Evolutionary conservation across 2,329 filamentous ascomycete genomes (phyloP).

Genomic region (Tolypocladium guangdongense): DNA sequence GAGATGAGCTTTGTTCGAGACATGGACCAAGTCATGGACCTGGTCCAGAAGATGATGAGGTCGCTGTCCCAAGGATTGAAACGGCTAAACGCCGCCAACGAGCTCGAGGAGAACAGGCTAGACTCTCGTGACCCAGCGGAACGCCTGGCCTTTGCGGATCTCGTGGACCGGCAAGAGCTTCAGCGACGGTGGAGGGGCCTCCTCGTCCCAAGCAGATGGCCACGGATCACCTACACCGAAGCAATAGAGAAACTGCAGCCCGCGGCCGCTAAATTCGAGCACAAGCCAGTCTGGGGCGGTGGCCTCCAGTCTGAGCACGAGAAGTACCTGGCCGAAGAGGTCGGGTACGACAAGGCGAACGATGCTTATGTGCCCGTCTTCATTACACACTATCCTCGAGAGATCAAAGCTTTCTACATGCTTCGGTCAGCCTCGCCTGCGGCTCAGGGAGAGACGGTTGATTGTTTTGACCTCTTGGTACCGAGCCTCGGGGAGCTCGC

Average conservation of each 20-base stretch:
- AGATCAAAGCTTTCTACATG: slow-evolving; percentile 81
- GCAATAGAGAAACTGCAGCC: slow-evolving; percentile 60
- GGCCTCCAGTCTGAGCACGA: slow-evolving; percentile 90
- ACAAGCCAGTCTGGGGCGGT: slow-evolving; percentile 57
- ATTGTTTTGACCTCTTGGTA: slow-evolving; percentile 84
- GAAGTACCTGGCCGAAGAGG: slow-evolving; percentile 62
- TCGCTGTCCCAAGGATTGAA: slow-evolving; percentile 30
- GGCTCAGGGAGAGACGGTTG: slow-evolving; percentile 47
- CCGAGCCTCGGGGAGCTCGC: slow-evolving; percentile 79
- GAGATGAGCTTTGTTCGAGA: slow-evolving; percentile 71
- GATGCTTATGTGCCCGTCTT: slow-evolving; percentile 60
- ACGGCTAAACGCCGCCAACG: slow-evolving; percentile 29
- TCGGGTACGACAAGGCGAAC: slow-evolving; percentile 41
- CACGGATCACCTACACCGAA: slow-evolving; percentile 70
- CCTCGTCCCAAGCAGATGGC: slow-evolving; percentile 47
- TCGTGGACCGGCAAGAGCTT: slow-evolving; percentile 36
- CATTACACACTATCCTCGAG: slow-evolving; percentile 83
- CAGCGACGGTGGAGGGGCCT: slow-evolving; percentile 64
- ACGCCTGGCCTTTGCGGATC: slow-evolving; percentile 29
- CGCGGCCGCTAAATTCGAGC: slow-evolving; percentile 52
- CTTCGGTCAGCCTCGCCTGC: slow-evolving; percentile 22
- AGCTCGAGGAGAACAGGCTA: slow-evolving; percentile 28
- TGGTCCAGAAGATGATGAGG: slow-evolving; percentile 71
- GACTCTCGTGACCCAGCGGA: slow-evolving; percentile 28
- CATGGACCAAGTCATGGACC: slow-evolving; percentile 60